These are phyloP conservation scores for Teratosphaeria nubilosa DNA, from an alignment of 2,329 filamentous ascomycete species.

Conservation along the genomic window DNA sequence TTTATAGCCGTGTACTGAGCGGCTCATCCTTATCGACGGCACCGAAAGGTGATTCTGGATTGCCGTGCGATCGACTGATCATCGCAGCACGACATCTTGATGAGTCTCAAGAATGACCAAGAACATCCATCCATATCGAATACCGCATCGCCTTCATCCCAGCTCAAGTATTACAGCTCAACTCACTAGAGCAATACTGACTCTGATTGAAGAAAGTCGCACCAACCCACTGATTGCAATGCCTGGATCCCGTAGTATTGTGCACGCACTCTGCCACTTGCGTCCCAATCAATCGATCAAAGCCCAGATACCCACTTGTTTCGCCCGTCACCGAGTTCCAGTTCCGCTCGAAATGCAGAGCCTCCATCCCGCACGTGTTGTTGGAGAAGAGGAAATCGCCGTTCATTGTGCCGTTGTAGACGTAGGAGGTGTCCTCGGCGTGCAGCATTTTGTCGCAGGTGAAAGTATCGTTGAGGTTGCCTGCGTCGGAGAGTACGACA, in stretches of 20 bases:
- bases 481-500: conserved; percentile 9
- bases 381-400: conserved; percentile 4
- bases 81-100: no score
- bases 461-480: conserved; percentile 6
- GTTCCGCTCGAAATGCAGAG: conserved; percentile 9
- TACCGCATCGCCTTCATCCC: not conserved
- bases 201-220: conserved; percentile 9
- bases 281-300: not conserved
- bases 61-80: not conserved
- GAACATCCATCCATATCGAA: not conserved
- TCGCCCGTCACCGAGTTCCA: conserved; percentile 5
- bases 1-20: no score
- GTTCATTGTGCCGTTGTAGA: conserved; percentile 11
- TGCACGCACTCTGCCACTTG: conserved; percentile 8
- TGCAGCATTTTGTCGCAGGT: conserved; percentile 10
- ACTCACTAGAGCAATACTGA: conserved; percentile 9
- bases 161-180: not conserved
- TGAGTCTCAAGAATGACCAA: no score
- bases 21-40: no score
- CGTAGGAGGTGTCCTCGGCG: conserved; percentile 12
- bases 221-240: conserved; percentile 13
- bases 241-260: not conserved
- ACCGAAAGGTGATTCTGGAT: not conserved
- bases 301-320: not conserved
- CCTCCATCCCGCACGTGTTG: conserved; percentile 9